Percentiles rank a stretch among this genome's conserved stretches.
These are phyloP conservation scores for Chernovozyma aurita DNA, from an alignment of 1,139 yeast species.

Conservation along the genomic window DNA sequence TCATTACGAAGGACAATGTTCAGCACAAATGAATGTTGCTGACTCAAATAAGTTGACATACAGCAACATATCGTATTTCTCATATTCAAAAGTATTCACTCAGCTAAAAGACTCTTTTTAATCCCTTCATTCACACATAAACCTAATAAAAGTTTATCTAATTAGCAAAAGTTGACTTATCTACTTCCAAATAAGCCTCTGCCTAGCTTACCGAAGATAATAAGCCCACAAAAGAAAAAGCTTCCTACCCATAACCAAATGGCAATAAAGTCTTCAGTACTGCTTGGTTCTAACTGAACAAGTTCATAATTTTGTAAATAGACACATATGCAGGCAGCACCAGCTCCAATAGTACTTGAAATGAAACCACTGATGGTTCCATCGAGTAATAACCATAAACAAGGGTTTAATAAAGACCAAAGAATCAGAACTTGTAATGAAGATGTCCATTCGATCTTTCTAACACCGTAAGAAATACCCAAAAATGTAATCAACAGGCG, in stretches of 20 bases:
- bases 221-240: constrained; percentile 64
- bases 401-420: constrained; percentile 73
- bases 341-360: constrained; percentile 40
- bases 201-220: constrained; percentile 70
- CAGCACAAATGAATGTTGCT: no score
- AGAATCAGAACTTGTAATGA: constrained; percentile 70
- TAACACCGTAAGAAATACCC: constrained; percentile 80
- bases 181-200: constrained; percentile 52
- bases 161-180: no score
- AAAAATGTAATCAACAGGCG: constrained; percentile 72
- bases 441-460: constrained; percentile 76
- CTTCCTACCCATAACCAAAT: constrained; percentile 51
- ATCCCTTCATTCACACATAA: no score
- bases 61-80: no score
- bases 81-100: no score
- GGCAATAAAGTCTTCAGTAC: constrained; percentile 27
- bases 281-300: constrained; percentile 13
- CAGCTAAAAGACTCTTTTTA: no score
- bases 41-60: no score
- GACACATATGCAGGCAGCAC: constrained; percentile 34
- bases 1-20: no score
- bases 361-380: constrained; percentile 66
- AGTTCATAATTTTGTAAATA: constrained; percentile 25
- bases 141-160: no score
- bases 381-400: constrained; percentile 78